Conservation (phyloP, 768 basidiomycete genomes). For the Mrakia frigida region DNA sequence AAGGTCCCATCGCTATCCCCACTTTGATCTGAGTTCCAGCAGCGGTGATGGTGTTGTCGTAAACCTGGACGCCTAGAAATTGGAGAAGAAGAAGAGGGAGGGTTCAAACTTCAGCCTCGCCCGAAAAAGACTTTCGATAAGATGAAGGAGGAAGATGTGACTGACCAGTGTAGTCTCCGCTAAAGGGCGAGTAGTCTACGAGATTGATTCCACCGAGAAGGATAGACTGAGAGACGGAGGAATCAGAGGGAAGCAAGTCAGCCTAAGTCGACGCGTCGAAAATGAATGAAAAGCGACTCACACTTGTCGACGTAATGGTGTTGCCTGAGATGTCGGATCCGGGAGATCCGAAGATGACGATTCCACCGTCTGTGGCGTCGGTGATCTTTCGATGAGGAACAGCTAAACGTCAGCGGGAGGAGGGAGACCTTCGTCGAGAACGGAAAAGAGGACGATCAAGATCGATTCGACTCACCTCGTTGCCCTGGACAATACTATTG, state of each 20-base stretch:
- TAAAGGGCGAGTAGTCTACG: conserved; percentile 1
- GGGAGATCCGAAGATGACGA: conserved; percentile 12
- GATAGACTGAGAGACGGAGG: too few species aligned
- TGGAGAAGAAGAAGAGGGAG: too few species aligned
- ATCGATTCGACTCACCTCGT: not conserved
- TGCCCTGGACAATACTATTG: not conserved
- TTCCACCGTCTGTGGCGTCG: conserved; percentile 8
- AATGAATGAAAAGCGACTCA: not conserved
- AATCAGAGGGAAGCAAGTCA: too few species aligned
- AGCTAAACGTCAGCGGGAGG: not conserved
- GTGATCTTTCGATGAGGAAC: not conserved
- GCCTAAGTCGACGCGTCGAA: too few species aligned
- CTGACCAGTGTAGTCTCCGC: not conserved
- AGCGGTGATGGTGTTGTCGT: not conserved
- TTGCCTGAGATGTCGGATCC: not conserved
- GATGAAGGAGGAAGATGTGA: not conserved
- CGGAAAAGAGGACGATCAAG: not conserved
- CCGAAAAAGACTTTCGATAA: too few species aligned
- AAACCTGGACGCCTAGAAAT: not conserved
- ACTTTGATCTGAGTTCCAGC: conserved; percentile 7
- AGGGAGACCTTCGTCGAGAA: too few species aligned
- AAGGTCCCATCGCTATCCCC: not conserved
- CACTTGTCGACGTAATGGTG: not conserved
- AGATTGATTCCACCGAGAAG: conserved; percentile 16
- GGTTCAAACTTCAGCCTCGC: too few species aligned